Evolutionary conservation across 2,329 filamentous ascomycete species (phyloP).

Genomic region (Thermothelomyces thermophilus): DNA sequence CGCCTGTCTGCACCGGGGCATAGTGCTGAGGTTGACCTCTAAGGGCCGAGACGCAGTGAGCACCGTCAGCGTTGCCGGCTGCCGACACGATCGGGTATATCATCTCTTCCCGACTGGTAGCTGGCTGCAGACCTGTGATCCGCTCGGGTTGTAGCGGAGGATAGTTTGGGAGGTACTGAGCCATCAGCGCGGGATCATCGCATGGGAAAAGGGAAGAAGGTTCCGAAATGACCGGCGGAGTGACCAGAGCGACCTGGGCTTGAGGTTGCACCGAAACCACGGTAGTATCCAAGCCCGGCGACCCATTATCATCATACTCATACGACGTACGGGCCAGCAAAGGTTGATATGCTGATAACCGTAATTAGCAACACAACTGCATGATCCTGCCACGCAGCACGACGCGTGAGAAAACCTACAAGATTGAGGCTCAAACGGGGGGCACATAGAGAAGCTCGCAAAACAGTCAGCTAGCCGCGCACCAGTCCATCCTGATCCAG

Average conservation of each 20-base stretch:
- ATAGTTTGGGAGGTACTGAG: conserved; percentile 31
- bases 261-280: conserved; percentile 21
- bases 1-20: conserved; percentile 3
- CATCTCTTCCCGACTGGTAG: conserved; percentile 34
- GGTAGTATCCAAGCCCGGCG: conserved; percentile 22
- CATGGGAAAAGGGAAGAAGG: conserved; percentile 27
- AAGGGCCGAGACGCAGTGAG: conserved; percentile 1
- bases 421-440: conserved; percentile 31
- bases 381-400: background rate
- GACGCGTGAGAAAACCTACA: conserved; percentile 26
- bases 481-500: conserved; percentile 24
- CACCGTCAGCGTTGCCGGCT: background rate
- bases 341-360: conserved; percentile 19
- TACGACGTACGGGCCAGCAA: conserved; percentile 29
- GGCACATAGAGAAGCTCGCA: conserved; percentile 31
- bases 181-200: conserved; percentile 26
- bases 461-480: conserved; percentile 31
- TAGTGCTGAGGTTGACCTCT: conserved; percentile 10
- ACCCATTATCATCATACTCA: conserved; percentile 14
- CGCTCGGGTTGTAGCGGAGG: conserved; percentile 33
- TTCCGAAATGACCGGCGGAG: conserved; percentile 26
- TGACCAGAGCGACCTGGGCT: conserved; percentile 14
- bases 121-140: conserved; percentile 22
- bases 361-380: conserved; percentile 9
- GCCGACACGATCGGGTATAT: conserved; percentile 32